These are phyloP conservation scores for Neurospora sp. DNA, from an alignment of 495 filamentous ascomycete species.

Conservation along the genomic window DNA sequence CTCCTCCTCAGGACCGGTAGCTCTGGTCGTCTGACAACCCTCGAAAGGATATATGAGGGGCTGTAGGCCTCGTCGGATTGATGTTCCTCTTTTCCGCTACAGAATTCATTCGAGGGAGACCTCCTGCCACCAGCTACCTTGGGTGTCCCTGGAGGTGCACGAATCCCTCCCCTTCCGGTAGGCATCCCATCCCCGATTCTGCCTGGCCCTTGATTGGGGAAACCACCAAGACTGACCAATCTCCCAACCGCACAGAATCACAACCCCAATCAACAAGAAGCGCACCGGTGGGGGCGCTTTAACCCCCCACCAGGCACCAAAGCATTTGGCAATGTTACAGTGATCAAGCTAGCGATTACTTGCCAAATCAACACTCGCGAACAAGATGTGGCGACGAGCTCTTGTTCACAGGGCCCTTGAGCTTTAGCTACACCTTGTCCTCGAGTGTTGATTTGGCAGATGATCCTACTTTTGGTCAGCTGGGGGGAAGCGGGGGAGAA, in stretches of 20 bases:
- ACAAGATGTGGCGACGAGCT: background rate
- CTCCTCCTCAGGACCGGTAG: background rate
- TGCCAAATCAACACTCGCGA: background rate
- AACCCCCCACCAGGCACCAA: background rate
- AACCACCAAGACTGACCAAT: background rate
- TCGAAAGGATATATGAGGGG: background rate
- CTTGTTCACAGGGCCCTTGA: background rate
- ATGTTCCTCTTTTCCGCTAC: background rate
- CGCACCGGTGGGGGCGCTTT: background rate
- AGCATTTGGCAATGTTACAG: background rate
- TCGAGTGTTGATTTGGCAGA: background rate
- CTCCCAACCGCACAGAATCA: background rate
- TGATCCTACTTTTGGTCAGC: background rate
- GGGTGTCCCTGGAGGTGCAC: too few species aligned
- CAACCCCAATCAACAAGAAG: background rate
- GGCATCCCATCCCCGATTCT: background rate
- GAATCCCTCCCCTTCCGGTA: background rate
- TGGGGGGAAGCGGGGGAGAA: background rate
- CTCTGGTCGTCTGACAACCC: background rate
- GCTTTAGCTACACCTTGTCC: background rate
- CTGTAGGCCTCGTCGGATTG: background rate
- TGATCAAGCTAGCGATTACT: background rate
- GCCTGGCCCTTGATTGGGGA: background rate
- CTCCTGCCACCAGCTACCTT: background rate
- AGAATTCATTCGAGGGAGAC: background rate